Evolutionary conservation across 345 rosid species (phyloP).

Genomic region (Capsella bursapastoris): DNA sequence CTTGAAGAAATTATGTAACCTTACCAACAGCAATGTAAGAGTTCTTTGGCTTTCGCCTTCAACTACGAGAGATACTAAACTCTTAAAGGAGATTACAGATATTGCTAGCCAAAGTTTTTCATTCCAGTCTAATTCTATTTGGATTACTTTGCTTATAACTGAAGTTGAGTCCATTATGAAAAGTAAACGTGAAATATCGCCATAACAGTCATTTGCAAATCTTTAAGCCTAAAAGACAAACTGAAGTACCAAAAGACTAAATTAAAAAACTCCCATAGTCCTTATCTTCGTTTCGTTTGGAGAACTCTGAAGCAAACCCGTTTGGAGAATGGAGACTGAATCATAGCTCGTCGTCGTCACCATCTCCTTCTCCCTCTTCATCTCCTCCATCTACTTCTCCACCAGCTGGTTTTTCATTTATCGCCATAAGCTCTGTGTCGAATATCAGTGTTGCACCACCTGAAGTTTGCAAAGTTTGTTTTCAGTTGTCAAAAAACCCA

Average conservation of each 20-base stretch:
- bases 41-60: no score
- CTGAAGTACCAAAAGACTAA: conserved; percentile 3
- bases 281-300: not conserved
- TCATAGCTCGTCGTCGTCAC: conserved; percentile 39
- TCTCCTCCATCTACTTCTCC: conserved; percentile 40
- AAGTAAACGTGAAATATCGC: not conserved
- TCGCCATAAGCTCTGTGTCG: conserved; percentile 86
- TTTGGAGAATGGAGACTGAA: not conserved
- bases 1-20: no score
- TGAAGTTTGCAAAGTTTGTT: conserved; percentile 41
- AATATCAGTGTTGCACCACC: conserved; percentile 94
- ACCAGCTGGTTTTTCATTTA: conserved; percentile 65
- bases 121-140: no score
- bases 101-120: no score
- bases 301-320: conserved; percentile 1
- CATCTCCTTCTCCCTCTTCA: conserved; percentile 21
- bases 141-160: no score
- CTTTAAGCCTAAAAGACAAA: conserved; percentile 10
- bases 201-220: not conserved
- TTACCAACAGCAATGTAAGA: no score
- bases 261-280: not conserved
- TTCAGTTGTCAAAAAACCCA: not conserved
- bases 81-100: no score
- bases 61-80: no score
- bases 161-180: not conserved